Percentiles rank a stretch among this genome's conserved stretches.
Evolutionary conservation across 2,329 filamentous ascomycete genomes (phyloP).

Genomic region (Sordariomycetes sp.): DNA sequence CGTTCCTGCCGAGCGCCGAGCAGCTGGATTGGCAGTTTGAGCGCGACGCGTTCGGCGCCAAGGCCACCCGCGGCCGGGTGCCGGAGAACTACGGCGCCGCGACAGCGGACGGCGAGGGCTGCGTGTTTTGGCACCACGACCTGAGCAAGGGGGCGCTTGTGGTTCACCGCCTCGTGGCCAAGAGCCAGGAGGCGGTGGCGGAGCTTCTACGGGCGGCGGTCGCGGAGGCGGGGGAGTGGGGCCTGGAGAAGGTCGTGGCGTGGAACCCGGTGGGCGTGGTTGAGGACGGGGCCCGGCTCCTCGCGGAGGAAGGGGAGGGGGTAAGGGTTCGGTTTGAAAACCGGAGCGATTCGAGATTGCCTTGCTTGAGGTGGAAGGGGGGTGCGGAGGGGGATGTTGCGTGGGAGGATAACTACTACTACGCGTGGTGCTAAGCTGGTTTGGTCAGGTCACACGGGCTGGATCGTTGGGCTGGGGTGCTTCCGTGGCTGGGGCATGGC

Average conservation of each 20-base stretch:
- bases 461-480: too few species aligned
- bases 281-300: constrained; percentile 13
- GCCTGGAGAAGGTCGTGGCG: constrained; percentile 14
- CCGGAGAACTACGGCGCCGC: constrained; percentile 11
- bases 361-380: constrained; percentile 1
- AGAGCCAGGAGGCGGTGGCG: constrained; percentile 11
- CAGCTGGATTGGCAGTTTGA: constrained; percentile 19
- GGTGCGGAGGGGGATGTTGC: not conserved
- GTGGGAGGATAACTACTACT: constrained; percentile 5
- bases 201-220: constrained; percentile 17
- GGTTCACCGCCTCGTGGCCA: constrained; percentile 1
- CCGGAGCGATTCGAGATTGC: constrained; percentile 10
- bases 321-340: constrained; percentile 16
- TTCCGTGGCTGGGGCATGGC: too few species aligned
- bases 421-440: constrained; percentile 2
- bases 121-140: constrained; percentile 22
- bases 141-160: constrained; percentile 9
- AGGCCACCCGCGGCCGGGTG: constrained; percentile 9
- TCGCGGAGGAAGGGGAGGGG: constrained; percentile 22
- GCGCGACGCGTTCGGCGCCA: constrained; percentile 15
- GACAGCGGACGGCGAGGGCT: constrained; percentile 12
- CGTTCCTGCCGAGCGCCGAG: constrained; percentile 16
- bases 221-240: constrained; percentile 16
- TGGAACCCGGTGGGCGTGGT: constrained; percentile 18
- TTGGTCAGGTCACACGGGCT: too few species aligned